Conservation (phyloP, 345 rosid genomes). For the Carallia pectinifolia region DNA sequence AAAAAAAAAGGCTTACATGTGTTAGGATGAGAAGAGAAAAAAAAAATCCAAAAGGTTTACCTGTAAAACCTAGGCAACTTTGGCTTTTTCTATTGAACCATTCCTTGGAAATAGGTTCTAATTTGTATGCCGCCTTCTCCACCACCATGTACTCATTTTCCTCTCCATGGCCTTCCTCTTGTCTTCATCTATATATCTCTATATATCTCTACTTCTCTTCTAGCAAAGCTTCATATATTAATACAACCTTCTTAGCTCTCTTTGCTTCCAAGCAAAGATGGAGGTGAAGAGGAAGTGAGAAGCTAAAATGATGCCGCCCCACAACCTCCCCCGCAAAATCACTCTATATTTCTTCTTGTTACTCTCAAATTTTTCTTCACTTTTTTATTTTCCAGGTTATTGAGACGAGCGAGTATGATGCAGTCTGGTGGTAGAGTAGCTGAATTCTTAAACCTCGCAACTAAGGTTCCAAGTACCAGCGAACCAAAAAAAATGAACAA, state of each 20-base stretch:
- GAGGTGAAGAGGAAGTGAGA: not conserved
- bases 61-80: conserved; percentile 37
- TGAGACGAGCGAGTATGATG: no score
- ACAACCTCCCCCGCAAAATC: no score
- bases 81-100: conserved; percentile 33
- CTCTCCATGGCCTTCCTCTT: conserved; percentile 16
- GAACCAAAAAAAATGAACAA: no score
- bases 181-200: conserved; percentile 3
- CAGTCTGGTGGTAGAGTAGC: no score
- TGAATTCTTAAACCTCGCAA: no score
- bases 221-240: not conserved
- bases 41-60: conserved; percentile 23
- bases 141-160: not conserved
- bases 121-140: conserved; percentile 24
- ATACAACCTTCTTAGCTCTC: not conserved
- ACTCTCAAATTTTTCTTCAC: no score
- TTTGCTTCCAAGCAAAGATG: not conserved
- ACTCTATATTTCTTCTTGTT: no score
- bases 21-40: conserved; percentile 12
- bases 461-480: no score
- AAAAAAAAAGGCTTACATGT: not conserved
- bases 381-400: no score
- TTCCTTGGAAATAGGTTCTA: conserved; percentile 8
- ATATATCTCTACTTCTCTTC: not conserved
- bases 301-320: no score